Base-by-base conservation (phyloP, 1,139 yeast species). In the Eremothecium coryli region DNA sequence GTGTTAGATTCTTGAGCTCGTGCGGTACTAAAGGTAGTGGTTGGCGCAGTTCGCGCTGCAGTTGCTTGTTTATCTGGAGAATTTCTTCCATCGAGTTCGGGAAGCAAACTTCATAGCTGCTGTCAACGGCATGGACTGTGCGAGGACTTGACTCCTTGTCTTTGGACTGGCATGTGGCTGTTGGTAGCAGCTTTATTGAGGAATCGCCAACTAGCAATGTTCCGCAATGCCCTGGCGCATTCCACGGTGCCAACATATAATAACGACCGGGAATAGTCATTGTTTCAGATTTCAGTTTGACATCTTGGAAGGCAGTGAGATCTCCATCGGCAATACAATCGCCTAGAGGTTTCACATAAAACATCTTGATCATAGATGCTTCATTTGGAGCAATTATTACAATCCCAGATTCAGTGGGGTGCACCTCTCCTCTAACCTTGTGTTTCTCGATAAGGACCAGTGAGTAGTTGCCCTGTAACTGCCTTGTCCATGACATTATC, bases 401-500 rank as follows among this genome's bases (percentile, higher is more conserved):
- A 10, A 27, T 22, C 3, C 30, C 30, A 10, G 10, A n/a, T 17
- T 18, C 5, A 18, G 14, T 27, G 9, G 30, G 15, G 17, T n/a
- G 17, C 9, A 18, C 22, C 15, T n/a, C 5, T 51, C 26, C 14
- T 48, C 15, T 1, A 39, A 44, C 16, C 52, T 32, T 2, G 58
- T 52, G 28, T 49, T 46, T 32, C 47, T 46, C 30, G 5, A 27
- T 18, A n/a, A 27, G 22, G 9, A 27, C 14, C 5, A 27, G 14
- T 17, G 30, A 17, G 14, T 17, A 27, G 14, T 39, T 29, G 11
- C 33, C 32, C 29, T 40, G 49, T 2, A 43, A 40, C 4, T 32
- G 35, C 5, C 30, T 18, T 23, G 47, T 48, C 58, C 56, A 46
- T 38, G 45, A 43, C 53, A 60, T 52, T 1, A 49, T 39, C 16